Evolutionary conservation across 495 filamentous ascomycete species (phyloP).

Genomic region (Penicillium argentinense): DNA sequence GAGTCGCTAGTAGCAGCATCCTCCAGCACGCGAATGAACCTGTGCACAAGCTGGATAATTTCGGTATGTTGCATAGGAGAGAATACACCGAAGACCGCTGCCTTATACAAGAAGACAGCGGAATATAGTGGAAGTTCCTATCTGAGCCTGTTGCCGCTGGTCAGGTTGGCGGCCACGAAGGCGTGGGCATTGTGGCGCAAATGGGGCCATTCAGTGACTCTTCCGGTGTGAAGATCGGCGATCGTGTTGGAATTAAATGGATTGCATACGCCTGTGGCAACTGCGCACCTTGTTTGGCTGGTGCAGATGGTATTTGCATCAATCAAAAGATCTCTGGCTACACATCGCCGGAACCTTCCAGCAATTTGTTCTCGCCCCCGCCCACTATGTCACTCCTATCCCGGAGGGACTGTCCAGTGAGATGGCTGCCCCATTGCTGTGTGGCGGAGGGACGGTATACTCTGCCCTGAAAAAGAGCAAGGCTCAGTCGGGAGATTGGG

Average conservation of each 20-base stretch:
- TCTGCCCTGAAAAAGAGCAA: slow-evolving; percentile 47
- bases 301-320: slow-evolving; percentile 48
- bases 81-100: slow-evolving; percentile 2
- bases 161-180: slow-evolving; percentile 56
- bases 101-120: slow-evolving; percentile 8
- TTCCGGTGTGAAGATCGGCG: slow-evolving; percentile 50
- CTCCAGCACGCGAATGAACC: neutral
- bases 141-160: slow-evolving; percentile 49
- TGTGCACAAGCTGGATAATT: neutral
- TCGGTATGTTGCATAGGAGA: neutral
- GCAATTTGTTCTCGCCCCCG: slow-evolving; percentile 47
- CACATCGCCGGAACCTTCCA: slow-evolving; percentile 53
- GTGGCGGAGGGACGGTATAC: slow-evolving; percentile 51
- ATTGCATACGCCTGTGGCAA: slow-evolving; percentile 26
- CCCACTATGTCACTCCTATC: slow-evolving; percentile 59
- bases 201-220: slow-evolving; percentile 40
- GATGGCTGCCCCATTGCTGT: slow-evolving; percentile 55
- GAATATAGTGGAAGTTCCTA: slow-evolving; percentile 39
- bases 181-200: slow-evolving; percentile 42
- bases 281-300: slow-evolving; percentile 46
- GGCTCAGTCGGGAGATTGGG: slow-evolving; percentile 52
- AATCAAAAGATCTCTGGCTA: slow-evolving; percentile 42
- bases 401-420: slow-evolving; percentile 50
- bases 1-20: neutral
- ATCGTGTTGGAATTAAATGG: slow-evolving; percentile 54